phyloP scores from a whole-genome alignment of 202 grass and related monocot genomes.

The Setaria viridis region DNA sequence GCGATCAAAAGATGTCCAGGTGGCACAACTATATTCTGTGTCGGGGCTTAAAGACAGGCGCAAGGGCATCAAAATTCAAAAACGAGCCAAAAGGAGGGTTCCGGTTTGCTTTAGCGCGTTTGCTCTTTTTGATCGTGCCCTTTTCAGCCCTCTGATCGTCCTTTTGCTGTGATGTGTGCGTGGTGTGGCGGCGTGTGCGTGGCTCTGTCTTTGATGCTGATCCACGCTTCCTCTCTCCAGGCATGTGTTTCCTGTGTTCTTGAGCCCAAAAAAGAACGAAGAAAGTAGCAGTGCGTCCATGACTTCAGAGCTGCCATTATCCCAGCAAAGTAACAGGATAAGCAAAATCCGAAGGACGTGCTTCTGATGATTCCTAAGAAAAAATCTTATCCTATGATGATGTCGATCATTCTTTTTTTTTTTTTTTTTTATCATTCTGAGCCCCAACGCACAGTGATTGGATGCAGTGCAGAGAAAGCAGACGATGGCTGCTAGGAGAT shows the following conservation, averaged over 20 bases:
- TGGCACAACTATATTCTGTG: too few relatives aligned
- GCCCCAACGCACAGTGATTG: background rate
- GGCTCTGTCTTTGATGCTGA: background rate
- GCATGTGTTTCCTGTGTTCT: background rate
- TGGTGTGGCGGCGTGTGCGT: background rate
- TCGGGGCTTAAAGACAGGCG: too few relatives aligned
- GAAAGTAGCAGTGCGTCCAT: background rate
- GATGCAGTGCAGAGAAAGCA: background rate
- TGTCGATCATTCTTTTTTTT: background rate
- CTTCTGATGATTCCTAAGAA: background rate
- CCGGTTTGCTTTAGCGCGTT: background rate
- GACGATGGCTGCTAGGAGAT: background rate
- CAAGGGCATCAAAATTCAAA: background rate
- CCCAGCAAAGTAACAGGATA: background rate
- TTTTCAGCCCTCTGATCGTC: slow-evolving; percentile 8
- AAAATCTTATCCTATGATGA: background rate
- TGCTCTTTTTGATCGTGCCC: background rate
- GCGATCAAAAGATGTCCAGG: background rate
- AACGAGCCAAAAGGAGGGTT: background rate
- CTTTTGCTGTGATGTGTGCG: background rate
- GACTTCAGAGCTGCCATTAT: background rate
- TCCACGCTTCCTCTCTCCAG: background rate
- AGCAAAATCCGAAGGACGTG: background rate
- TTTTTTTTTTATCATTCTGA: background rate
- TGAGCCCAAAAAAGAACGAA: too few relatives aligned